Evolutionary conservation across 225 moss, liverwort and hornwort species (phyloP), one percentile per base, ranked within the genome.

Genomic region (Straminergon stramineum): DNA sequence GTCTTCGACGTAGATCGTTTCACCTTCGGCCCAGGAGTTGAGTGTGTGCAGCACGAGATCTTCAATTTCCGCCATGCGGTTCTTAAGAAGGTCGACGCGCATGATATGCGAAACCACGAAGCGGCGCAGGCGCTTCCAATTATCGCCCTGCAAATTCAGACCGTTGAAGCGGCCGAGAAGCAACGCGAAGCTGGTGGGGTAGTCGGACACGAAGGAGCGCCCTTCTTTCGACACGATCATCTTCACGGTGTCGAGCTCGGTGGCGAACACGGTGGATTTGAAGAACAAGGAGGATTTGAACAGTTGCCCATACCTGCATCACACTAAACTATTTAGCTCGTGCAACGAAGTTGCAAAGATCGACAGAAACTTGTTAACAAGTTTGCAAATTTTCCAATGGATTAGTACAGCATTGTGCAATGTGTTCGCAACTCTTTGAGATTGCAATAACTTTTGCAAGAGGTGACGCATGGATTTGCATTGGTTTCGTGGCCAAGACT

Each of bases 141-240:
- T 92, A 28, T 93, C 92, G 27, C 95, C 95, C 79, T 86, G n/a
- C 75, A 95, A 52, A 74, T 95, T 95, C 37, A 95, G 81, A 9
- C 93, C 93, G 53, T 95, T 95, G 86, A 89, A 95, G 55, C 91
- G 92, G 27, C 95, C 93, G 61, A 93, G 90, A 79, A 95, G 84
- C 85, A 91, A 17, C 2, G 92, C 91, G 89, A 95, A 93, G 88
- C 95, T 95, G 65, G 90, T 88, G 13, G 95, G 95, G 75, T 95
- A 95, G 82, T 92, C 85, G 34, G 92, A 84, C 66, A 92, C 92
- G 74, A 95, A 93, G 66, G 89, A 91, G 61, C 93, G 89, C 24
- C 93, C 95, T 56, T 95, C 95, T 76, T 90, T 93, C 51, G 92
- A 87, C 74, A 95, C 88, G 53, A 93, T 92, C 95, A 95, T 93